Percentiles rank a stretch among this genome's conserved stretches.
Conservation (phyloP, 164 flowering plant species). For the Dillenia turbinata region DNA sequence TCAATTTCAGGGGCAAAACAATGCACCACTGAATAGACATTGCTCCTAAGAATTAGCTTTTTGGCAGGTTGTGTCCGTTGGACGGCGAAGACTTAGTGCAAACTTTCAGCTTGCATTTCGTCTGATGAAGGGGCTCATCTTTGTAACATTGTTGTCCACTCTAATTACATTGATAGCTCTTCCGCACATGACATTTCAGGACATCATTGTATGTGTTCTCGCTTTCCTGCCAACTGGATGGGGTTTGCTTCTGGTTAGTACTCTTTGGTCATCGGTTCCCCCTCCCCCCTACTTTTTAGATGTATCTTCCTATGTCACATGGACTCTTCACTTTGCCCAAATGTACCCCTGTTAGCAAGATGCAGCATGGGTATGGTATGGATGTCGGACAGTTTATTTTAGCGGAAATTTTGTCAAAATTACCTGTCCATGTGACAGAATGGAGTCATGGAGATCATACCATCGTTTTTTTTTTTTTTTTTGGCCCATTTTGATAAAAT, state of each 20-base stretch:
- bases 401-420: too few relatives aligned
- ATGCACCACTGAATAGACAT: too few relatives aligned
- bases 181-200: constrained; percentile 63
- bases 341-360: too few relatives aligned
- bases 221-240: constrained; percentile 96
- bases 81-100: constrained; percentile 78
- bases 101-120: constrained; percentile 77
- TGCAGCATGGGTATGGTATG: too few relatives aligned
- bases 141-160: constrained; percentile 61
- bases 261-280: neutral
- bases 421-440: too few relatives aligned
- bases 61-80: constrained; percentile 73
- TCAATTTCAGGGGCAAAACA: too few relatives aligned
- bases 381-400: too few relatives aligned
- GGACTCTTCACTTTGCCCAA: too few relatives aligned
- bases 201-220: constrained; percentile 78
- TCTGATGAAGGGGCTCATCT: constrained; percentile 77
- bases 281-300: neutral
- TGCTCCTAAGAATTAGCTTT: neutral
- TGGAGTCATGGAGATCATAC: too few relatives aligned
- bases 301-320: too few relatives aligned
- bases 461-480: neutral
- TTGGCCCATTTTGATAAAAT: neutral
- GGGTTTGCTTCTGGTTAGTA: constrained; percentile 88
- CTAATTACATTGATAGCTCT: constrained; percentile 57